Evolutionary conservation across 371 early-diverging fungal species (phyloP), one percentile per base, ranked within the genome.

Genomic region (Mortierella sp.): DNA sequence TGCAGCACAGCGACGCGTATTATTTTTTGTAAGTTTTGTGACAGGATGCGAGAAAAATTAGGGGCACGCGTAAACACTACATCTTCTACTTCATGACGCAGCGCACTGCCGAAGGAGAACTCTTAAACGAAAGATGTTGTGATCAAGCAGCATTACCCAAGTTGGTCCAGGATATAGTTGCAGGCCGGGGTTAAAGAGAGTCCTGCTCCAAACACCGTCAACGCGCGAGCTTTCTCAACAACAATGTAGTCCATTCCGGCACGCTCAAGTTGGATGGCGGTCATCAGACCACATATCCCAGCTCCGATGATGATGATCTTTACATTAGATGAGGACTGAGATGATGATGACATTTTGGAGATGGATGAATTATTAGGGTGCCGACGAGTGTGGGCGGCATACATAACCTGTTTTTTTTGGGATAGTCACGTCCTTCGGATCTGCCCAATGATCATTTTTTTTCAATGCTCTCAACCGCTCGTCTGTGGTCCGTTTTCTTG

Each of bases 301-400:
- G 60, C 64, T 24, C 64, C 70, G 44, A 57, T 59, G 39, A 70
- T 70, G 70, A 63, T 70, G 42, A 56, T 57, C 50, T 58, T 68
- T 51, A 68, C 55, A 31, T 55, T 55, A 7, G 63, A 52, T 43
- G 62, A 54, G 28, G 62, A 47, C 47, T 17, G 34, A n/a, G 39
- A 41, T 43, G 50, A 19, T 32, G 55, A 19, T 56, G 64, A 32
- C 43, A 43, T 43, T 32, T 28, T 23, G 44, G 37, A 34, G 2
- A 34, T 14, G 14, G 37, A 1, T 34, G 14, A 2, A 34, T 7
- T 7, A 34, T 2, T 14, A 34, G 37, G 37, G 14, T 34, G 37
- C n/a, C n/a, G n/a, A n/a, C n/a, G n/a, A n/a, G n/a, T n/a, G n/a
- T n/a, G n/a, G n/a, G n/a, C n/a, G n/a, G n/a, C n/a, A n/a, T n/a